Conservation (phyloP, 345 rosid genomes). For the Alliaria petiolata region DNA sequence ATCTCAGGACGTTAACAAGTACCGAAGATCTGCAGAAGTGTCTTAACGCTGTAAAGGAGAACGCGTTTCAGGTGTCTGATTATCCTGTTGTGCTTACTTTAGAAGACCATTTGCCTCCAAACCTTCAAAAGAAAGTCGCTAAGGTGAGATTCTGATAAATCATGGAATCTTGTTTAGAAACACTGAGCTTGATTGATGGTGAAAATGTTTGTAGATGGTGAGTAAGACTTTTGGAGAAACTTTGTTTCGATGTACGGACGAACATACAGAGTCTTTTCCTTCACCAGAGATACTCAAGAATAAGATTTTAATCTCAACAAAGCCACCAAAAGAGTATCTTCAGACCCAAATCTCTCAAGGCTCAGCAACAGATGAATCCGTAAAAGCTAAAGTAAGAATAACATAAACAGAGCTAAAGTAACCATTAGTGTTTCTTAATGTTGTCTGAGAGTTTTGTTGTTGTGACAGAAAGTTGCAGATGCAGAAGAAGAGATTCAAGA, state of each 20-base stretch:
- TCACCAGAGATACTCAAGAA: constrained; percentile 63
- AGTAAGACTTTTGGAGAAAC: constrained; percentile 41
- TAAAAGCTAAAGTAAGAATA: constrained; percentile 17
- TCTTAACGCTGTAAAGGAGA: constrained; percentile 50
- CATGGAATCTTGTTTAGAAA: background rate
- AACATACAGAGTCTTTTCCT: constrained; percentile 45
- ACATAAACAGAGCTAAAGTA: background rate
- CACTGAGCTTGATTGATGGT: background rate
- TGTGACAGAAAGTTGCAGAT: constrained; percentile 34
- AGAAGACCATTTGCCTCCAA: constrained; percentile 65
- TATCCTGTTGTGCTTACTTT: constrained; percentile 87
- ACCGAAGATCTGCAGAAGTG: constrained; percentile 58
- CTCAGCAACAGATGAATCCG: constrained; percentile 22
- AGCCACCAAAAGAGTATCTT: constrained; percentile 76
- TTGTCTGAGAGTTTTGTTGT: background rate
- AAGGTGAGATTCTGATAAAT: constrained; percentile 34
- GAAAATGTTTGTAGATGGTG: constrained; percentile 47
- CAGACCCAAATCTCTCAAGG: constrained; percentile 28
- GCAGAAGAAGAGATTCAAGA: constrained; percentile 33
- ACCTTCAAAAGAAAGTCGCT: constrained; percentile 66
- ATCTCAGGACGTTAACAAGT: constrained; percentile 55
- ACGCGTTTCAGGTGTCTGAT: constrained; percentile 59
- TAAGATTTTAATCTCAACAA: constrained; percentile 71
- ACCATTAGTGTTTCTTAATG: background rate
- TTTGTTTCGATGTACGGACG: constrained; percentile 39